Conservation (phyloP, 345 rosid genomes). For the Hirschfeldia incana region DNA sequence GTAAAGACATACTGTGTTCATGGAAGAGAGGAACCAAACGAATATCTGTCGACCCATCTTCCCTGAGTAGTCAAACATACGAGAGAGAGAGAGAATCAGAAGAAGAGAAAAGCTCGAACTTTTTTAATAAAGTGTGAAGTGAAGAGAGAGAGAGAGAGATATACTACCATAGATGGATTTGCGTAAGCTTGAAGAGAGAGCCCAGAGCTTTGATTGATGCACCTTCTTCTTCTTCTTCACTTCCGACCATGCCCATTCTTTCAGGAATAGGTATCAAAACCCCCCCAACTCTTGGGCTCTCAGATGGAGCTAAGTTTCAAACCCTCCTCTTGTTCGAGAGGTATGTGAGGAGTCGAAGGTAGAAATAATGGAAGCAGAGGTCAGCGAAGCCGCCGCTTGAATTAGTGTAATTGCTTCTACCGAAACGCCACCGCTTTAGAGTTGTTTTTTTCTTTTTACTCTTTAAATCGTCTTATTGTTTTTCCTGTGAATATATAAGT, state of each 20-base stretch:
- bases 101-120: neutral
- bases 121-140: neutral
- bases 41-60: slow-evolving; percentile 51
- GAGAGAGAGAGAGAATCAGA: slow-evolving; percentile 10
- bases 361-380: no score
- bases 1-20: slow-evolving; percentile 33
- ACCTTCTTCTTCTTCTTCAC: slow-evolving; percentile 27
- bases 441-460: no score
- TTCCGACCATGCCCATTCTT: slow-evolving; percentile 29
- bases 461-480: no score
- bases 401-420: no score
- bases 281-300: neutral
- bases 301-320: no score
- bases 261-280: neutral
- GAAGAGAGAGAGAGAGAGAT: no score
- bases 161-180: slow-evolving; percentile 64
- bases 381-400: neutral
- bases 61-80: slow-evolving; percentile 48
- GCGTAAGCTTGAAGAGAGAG: slow-evolving; percentile 69
- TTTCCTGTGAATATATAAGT: no score
- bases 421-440: no score
- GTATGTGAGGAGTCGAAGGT: neutral
- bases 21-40: slow-evolving; percentile 30
- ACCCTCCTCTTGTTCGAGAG: no score
- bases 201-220: slow-evolving; percentile 66